A percentile compares a stretch with the other conserved stretches of the same genome.
These are phyloP conservation scores for Gastrodia elata DNA, from an alignment of 106 monocot species.

Conservation along the genomic window DNA sequence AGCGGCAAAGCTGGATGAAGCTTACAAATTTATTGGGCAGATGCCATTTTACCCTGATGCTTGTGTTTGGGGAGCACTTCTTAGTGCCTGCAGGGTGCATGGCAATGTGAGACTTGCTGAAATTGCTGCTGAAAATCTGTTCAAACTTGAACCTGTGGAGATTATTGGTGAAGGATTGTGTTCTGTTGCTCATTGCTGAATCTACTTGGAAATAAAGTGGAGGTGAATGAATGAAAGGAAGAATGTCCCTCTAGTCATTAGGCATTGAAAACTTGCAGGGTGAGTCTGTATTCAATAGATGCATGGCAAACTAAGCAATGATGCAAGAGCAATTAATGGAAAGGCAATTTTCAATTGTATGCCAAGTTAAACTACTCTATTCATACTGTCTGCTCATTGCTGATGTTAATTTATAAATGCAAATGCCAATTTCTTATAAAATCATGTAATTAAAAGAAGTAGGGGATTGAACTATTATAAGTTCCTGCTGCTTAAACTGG, in stretches of 20 bases:
- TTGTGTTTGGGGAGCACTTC: conserved; percentile 77
- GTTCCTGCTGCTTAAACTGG: too few relatives aligned
- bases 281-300: too few relatives aligned
- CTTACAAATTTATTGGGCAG: conserved; percentile 37
- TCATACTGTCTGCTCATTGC: too few relatives aligned
- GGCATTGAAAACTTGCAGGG: neutral
- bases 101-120: conserved; percentile 50
- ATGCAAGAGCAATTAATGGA: too few relatives aligned
- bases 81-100: conserved; percentile 62
- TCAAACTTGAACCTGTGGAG: conserved; percentile 68
- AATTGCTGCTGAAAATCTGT: conserved; percentile 64
- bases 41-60: conserved; percentile 62
- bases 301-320: too few relatives aligned
- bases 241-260: neutral
- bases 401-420: too few relatives aligned
- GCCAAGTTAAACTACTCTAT: too few relatives aligned
- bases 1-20: conserved; percentile 48
- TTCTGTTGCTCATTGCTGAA: neutral
- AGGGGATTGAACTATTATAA: too few relatives aligned
- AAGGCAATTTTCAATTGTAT: too few relatives aligned
- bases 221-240: neutral
- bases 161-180: conserved; percentile 53
- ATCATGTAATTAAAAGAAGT: too few relatives aligned
- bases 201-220: neutral
- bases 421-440: too few relatives aligned